Evolutionary conservation across 139 green algal species (phyloP).

Genomic region (Asterochloris sp.): DNA sequence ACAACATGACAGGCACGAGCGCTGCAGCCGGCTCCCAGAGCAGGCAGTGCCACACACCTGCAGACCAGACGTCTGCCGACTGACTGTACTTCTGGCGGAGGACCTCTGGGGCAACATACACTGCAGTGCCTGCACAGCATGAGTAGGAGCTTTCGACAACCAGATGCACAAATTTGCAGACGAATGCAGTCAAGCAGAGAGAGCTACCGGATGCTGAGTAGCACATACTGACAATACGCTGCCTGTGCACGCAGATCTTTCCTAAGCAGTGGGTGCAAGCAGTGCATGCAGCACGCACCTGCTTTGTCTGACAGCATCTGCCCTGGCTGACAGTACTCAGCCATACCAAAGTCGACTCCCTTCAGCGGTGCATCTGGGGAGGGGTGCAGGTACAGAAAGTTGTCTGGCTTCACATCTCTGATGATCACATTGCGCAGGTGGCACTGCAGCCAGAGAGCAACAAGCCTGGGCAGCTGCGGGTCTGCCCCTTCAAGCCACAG

Average conservation of each 20-base stretch:
- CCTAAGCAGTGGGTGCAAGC: background rate
- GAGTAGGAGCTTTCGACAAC: no score
- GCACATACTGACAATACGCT: background rate
- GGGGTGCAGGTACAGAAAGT: slow-evolving; percentile 68
- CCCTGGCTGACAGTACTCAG: slow-evolving; percentile 52
- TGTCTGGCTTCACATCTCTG: slow-evolving; percentile 78
- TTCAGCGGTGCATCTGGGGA: slow-evolving; percentile 55
- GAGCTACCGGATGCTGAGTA: background rate
- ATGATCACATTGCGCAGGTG: slow-evolving; percentile 65
- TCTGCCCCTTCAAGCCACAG: background rate
- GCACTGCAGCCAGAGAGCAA: slow-evolving; percentile 42
- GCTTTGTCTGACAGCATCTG: slow-evolving; percentile 30
- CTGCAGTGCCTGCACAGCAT: slow-evolving; percentile 41
- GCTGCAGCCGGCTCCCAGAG: no score
- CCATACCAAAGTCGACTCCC: slow-evolving; percentile 76
- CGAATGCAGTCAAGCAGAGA: background rate
- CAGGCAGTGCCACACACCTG: background rate
- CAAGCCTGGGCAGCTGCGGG: background rate
- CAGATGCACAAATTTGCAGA: background rate
- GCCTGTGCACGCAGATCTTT: background rate
- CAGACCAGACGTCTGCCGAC: slow-evolving; percentile 69
- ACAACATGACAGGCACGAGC: no score
- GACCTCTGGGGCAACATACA: slow-evolving; percentile 61
- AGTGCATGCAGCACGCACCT: background rate
- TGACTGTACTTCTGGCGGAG: slow-evolving; percentile 55